phyloP scores from a whole-genome alignment of 192 early-diverging fungal species.

The Coemansia sp. region DNA sequence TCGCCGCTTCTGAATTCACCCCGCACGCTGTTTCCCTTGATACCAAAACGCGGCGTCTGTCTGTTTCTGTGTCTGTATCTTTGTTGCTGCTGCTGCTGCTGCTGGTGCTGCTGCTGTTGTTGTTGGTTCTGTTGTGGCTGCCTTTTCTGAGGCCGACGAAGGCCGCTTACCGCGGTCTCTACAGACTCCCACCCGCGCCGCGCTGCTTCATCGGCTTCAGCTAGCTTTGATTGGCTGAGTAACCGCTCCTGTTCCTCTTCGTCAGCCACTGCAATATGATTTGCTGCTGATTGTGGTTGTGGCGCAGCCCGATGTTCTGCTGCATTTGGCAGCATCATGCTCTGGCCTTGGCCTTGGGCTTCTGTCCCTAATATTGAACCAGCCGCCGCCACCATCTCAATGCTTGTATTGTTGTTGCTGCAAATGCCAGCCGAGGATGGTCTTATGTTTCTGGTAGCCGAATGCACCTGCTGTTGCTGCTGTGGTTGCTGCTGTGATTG shows the following conservation, averaged over 20 bases:
- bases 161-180: too few species aligned
- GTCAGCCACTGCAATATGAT: too few species aligned
- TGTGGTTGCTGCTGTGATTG: constrained; percentile 4
- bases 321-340: too few species aligned
- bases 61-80: neutral
- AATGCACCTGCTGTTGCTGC: neutral
- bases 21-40: neutral
- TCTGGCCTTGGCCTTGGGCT: neutral
- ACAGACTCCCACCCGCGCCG: too few species aligned
- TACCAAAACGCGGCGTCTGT: neutral
- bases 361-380: constrained; percentile 1
- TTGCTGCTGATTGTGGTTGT: too few species aligned
- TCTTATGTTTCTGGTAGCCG: too few species aligned
- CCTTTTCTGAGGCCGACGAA: too few species aligned
- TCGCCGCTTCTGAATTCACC: neutral
- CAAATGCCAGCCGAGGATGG: too few species aligned
- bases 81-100: neutral
- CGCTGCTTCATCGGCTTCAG: too few species aligned
- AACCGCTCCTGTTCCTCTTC: too few species aligned
- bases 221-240: too few species aligned
- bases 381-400: constrained; percentile 3
- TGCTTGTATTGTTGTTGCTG: neutral
- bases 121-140: neutral
- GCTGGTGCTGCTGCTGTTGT: constrained; percentile 7
- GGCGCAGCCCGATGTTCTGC: too few species aligned